These are phyloP conservation scores for Pisolithus tinctorius DNA, from an alignment of 768 basidiomycete species.

Conservation along the genomic window DNA sequence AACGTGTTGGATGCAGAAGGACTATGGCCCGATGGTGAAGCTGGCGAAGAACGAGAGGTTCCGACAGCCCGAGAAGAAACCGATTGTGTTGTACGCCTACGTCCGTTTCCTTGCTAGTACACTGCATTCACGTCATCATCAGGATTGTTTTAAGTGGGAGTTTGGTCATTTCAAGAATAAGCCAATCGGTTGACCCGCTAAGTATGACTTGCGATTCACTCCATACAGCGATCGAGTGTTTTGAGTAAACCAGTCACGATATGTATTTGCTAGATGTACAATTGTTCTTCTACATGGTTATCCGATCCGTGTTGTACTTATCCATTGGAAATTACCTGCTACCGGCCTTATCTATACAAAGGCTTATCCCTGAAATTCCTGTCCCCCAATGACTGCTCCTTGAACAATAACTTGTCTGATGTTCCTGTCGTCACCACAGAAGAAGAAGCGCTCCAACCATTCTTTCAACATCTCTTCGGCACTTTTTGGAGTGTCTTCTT, in stretches of 20 bases:
- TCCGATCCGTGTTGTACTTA: no score
- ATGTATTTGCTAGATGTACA: no score
- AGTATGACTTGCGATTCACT: not conserved
- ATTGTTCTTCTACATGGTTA: no score
- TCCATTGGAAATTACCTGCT: no score
- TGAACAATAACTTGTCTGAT: slow-evolving; percentile 79
- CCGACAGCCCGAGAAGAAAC: slow-evolving; percentile 54
- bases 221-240: no score
- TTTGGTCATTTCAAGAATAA: slow-evolving; percentile 44
- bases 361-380: slow-evolving; percentile 22
- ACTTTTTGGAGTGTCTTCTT: slow-evolving; percentile 23
- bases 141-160: slow-evolving; percentile 81
- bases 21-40: slow-evolving; percentile 31
- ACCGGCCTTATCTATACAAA: not conserved
- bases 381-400: slow-evolving; percentile 72
- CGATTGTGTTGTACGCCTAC: slow-evolving; percentile 50
- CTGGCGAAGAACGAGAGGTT: slow-evolving; percentile 39
- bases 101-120: not conserved
- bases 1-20: slow-evolving; percentile 44
- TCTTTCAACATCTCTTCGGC: slow-evolving; percentile 35
- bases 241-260: no score
- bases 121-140: slow-evolving; percentile 3
- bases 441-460: slow-evolving; percentile 78
- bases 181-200: not conserved
- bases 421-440: slow-evolving; percentile 83